phyloP scores from a whole-genome alignment of 345 rosid species.

The Theobroma cacao region DNA sequence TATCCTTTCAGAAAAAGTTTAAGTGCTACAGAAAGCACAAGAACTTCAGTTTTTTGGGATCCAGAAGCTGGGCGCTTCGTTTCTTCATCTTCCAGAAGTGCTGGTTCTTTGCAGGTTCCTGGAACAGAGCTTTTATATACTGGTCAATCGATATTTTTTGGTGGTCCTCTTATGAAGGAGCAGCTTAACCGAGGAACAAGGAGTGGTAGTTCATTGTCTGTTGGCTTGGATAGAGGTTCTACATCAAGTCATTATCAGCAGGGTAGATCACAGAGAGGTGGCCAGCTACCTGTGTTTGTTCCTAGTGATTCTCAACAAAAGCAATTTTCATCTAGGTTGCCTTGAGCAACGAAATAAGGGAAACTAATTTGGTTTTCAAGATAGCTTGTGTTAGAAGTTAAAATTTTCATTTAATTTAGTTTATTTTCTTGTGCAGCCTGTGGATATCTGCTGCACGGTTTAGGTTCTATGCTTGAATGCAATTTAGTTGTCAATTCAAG shows the following conservation, averaged over 20 bases:
- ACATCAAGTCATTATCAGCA: constrained; percentile 47
- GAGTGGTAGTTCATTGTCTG: constrained; percentile 25
- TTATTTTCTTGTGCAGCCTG: constrained; percentile 12
- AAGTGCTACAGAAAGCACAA: constrained; percentile 33
- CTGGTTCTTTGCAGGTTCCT: constrained; percentile 31
- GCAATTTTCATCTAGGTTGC: constrained; percentile 44
- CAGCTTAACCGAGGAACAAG: constrained; percentile 37
- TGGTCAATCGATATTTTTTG: constrained; percentile 61
- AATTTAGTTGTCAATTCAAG: constrained; percentile 8
- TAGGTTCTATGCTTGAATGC: background rate
- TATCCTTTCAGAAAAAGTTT: constrained; percentile 39
- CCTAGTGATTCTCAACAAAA: constrained; percentile 67
- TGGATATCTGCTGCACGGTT: background rate
- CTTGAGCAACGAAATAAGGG: constrained; percentile 26
- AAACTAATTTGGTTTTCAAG: constrained; percentile 11
- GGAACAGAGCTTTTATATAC: constrained; percentile 56
- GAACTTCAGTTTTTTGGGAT: constrained; percentile 79
- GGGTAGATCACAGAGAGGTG: constrained; percentile 67
- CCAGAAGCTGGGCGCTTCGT: constrained; percentile 84
- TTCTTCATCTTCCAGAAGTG: constrained; percentile 43
- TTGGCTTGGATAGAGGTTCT: constrained; percentile 42
- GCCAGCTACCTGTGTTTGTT: constrained; percentile 81
- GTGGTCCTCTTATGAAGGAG: constrained; percentile 61
- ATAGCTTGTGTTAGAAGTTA: constrained; percentile 9
- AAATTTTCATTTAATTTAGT: background rate